Evolutionary conservation across 495 filamentous ascomycete species (phyloP), one percentile per base, ranked within the genome.

Genomic region (Xylaria castorea): DNA sequence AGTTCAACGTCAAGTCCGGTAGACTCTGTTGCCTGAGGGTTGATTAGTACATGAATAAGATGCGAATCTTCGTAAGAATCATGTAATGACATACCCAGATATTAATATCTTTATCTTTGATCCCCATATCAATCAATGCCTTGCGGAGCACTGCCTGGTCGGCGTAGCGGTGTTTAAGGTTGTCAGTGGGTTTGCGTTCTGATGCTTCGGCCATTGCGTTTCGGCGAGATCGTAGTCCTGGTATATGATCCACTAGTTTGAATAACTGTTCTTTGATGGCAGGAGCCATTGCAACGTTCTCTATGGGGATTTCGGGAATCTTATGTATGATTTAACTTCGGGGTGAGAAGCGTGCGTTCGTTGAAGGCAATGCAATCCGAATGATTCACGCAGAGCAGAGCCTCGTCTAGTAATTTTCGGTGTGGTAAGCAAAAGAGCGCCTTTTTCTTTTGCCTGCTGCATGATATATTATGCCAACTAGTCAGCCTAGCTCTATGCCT

Each of bases 181-280:
- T 34, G 30, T 73, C 66, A 12, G 64, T 73, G 25, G 55, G 27
- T 9, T 38, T 57, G n/a, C 53, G 67, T 0, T 68, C n/a, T 11
- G n/a, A 8, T 67, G 0, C n/a, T 27, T 73, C 64, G 8, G 40
- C 34, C 71, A 64, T 70, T 51, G 40, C 36, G 51, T 48, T 27
- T 8, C 34, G 16, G 48, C 48, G 48, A 27, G 0, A n/a, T 22
- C 55, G 46, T 3, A 73, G 32, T 32, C 71, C 71, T 51, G 71
- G 71, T 12, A 73, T 70, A 32, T 6, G 60, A 40, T 55, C 25
- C 7, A 53, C 63, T 42, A 70, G 1, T 61, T 64, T 70, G 53
- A 30, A 9, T 8, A 70, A 55, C 16, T 20, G 57, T 36, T 27
- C 30, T 18, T 51, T 73, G 51, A 62, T 51, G 20, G 25, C 14